Base-by-base conservation (phyloP, 805 yeast genomes). In the Nakazawaea ambrosiae region DNA sequence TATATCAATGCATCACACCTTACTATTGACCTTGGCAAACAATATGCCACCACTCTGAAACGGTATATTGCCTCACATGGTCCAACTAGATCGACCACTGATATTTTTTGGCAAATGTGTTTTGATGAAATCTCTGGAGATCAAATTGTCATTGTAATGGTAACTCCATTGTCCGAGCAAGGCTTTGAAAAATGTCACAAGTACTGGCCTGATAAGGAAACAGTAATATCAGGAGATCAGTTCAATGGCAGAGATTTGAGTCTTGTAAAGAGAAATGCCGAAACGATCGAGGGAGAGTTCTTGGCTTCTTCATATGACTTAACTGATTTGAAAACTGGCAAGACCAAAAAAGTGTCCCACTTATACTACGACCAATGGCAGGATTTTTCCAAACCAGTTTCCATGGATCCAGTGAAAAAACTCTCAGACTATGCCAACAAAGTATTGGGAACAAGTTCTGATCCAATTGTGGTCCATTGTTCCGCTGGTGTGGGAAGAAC, bases 51-150 rank as follows among this genome's bases (percentile, higher is more conserved):
- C 11, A 12, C n/a, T 9, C 22, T 31, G 4, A 49, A 43, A 5
- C 45, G 43, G n/a, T 82, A 78, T 51, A 78, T 83, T 23, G 84
- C 87, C 0, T 65, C 82, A 2, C 94, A 83, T 50, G 94, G 90
- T 2, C 78, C 78, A 2, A 50, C 65, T n/a, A 33, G 41, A 0
- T 33, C 39, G 12, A 71, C 77, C 1, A 47, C 51, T 12, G 59
- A 54, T 28, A 66, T 65, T 33, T 73, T 73, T 47, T 73, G 78
- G 78, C 57, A 65, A 27, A 58, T 50, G 61, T 53, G 55, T 36
- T 45, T 47, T 33, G 46, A 51, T 20, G 47, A 57, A n/a, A 42
- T 50, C 10, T 14, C 35, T 22, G 42, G 45, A 4, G 31, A 45
- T 17, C 40, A 45, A 6, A 68, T 76, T 3, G 72, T 74, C 1